Conservation (phyloP, 228 moss, liverwort and hornwort species). For the Sphagnum fallax region DNA sequence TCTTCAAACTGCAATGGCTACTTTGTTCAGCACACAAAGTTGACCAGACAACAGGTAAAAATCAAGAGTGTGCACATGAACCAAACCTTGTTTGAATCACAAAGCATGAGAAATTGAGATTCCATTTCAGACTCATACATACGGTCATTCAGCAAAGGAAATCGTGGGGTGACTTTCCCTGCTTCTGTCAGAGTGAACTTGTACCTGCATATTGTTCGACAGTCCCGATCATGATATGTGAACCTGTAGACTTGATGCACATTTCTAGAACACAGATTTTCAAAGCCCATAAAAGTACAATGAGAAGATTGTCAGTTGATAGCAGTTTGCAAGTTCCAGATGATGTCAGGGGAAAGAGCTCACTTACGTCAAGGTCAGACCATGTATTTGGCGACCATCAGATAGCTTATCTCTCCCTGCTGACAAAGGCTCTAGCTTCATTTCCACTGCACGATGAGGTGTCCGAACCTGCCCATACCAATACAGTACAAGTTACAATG, state of each 20-base stretch:
- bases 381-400: constrained; percentile 87
- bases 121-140: constrained; percentile 96
- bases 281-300: too few species aligned
- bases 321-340: too few species aligned
- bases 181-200: constrained; percentile 80
- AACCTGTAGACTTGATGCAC: background rate
- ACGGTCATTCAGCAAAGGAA: constrained; percentile 75
- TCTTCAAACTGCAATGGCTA: too few species aligned
- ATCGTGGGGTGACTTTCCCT: constrained; percentile 76
- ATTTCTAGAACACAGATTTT: too few species aligned
- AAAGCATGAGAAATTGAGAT: constrained; percentile 91
- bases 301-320: too few species aligned
- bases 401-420: constrained; percentile 85
- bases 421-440: constrained; percentile 81
- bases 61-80: background rate
- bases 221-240: background rate
- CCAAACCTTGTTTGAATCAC: constrained; percentile 82
- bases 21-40: too few species aligned
- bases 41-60: background rate
- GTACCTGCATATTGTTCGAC: constrained; percentile 44
- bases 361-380: constrained; percentile 79
- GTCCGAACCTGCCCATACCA: constrained; percentile 49
- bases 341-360: background rate
- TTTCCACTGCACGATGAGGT: constrained; percentile 81
- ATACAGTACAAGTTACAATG: too few species aligned